phyloP scores from a whole-genome alignment of 2,329 filamentous ascomycete species.

The Fusarium sp. region DNA sequence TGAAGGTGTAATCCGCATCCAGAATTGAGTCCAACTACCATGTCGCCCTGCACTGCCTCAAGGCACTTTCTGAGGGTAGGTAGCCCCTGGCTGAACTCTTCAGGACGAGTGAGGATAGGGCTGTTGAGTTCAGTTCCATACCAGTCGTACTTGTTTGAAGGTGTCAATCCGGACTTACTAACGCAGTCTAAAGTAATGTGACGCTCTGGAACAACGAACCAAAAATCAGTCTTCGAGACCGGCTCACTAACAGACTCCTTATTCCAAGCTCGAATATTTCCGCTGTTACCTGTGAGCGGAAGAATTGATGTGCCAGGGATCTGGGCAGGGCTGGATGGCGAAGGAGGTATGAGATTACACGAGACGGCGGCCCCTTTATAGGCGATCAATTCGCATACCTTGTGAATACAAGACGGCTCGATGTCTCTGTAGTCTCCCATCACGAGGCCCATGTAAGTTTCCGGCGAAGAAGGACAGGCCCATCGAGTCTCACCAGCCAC shows the following conservation, averaged over 20 bases:
- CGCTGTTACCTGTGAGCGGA: constrained; percentile 19
- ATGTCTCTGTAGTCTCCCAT: constrained; percentile 23
- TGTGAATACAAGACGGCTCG: constrained; percentile 23
- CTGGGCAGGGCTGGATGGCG: constrained; percentile 13
- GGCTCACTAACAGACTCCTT: not conserved
- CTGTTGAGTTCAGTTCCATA: constrained; percentile 46
- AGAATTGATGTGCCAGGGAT: constrained; percentile 21
- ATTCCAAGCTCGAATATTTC: constrained; percentile 40
- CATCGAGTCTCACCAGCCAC: constrained; percentile 21
- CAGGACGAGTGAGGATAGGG: constrained; percentile 34
- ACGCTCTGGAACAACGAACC: constrained; percentile 40
- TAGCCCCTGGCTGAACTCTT: constrained; percentile 38
- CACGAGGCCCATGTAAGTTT: constrained; percentile 21
- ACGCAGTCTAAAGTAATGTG: constrained; percentile 39
- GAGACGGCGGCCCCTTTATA: constrained; percentile 35
- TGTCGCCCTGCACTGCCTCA: constrained; percentile 23
- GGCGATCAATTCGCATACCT: constrained; percentile 43
- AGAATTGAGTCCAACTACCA: constrained; percentile 45
- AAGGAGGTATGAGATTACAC: constrained; percentile 21
- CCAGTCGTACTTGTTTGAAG: constrained; percentile 42
- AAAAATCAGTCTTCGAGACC: constrained; percentile 28
- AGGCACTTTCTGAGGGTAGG: constrained; percentile 41
- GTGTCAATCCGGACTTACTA: constrained; percentile 25
- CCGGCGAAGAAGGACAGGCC: constrained; percentile 25
- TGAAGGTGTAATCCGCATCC: constrained; percentile 47